phyloP scores from a whole-genome alignment of 768 basidiomycete species.

The Kwoniella mangroviensis region DNA sequence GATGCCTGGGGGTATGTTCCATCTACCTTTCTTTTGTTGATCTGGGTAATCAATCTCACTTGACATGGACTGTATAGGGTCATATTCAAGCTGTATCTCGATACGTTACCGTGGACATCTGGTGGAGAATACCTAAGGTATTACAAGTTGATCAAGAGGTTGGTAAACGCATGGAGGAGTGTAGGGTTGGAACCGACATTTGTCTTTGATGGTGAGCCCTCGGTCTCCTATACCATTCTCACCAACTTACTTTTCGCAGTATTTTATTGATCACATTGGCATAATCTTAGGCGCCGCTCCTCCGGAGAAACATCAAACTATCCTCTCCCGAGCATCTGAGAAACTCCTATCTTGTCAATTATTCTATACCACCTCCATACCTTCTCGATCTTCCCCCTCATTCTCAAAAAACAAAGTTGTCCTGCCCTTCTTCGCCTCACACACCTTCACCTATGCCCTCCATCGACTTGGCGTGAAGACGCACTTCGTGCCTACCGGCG shows the following conservation, averaged over 20 bases:
- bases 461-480: conserved; percentile 38
- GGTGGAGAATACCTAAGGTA: conserved; percentile 56
- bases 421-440: conserved; percentile 53
- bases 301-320: conserved; percentile 51
- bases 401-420: conserved; percentile 40
- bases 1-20: conserved; percentile 58
- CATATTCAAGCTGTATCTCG: conserved; percentile 53
- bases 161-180: conserved; percentile 46
- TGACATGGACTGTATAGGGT: conserved; percentile 38
- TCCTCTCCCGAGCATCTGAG: conserved; percentile 37
- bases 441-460: conserved; percentile 50
- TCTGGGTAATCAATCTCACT: not conserved
- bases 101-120: conserved; percentile 51
- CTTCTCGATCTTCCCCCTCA: conserved; percentile 51
- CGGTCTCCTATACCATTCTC: not conserved
- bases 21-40: not conserved
- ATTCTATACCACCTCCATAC: conserved; percentile 56
- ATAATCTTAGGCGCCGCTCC: conserved; percentile 49
- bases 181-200: conserved; percentile 55
- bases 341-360: conserved; percentile 42
- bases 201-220: conserved; percentile 57
- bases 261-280: not conserved
- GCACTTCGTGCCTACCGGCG: conserved; percentile 52
- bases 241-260: too few species aligned
- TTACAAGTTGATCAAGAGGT: conserved; percentile 42